A percentile compares a stretch with the other conserved stretches of the same genome.
These are phyloP conservation scores for Aspergillus asperescens DNA, from an alignment of 495 filamentous ascomycete genomes.

Conservation along the genomic window DNA sequence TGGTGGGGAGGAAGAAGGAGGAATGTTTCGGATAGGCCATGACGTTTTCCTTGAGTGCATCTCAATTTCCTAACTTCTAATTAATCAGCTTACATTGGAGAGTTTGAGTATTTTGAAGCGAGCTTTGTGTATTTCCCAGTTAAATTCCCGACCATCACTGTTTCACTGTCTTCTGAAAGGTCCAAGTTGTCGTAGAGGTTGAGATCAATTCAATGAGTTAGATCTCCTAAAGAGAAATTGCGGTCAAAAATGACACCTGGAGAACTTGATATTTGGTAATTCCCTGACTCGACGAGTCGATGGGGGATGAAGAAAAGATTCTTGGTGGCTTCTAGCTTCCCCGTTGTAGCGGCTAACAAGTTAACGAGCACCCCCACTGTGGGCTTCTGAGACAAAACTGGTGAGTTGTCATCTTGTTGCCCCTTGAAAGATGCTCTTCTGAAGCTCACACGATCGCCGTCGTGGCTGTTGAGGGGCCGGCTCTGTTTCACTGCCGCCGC, in stretches of 20 bases:
- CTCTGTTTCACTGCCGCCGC: slow-evolving; percentile 24
- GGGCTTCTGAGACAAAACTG: neutral
- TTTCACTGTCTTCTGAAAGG: neutral
- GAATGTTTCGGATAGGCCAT: slow-evolving; percentile 35
- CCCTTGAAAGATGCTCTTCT: neutral
- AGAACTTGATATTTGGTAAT: too few species aligned
- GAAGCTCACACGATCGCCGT: slow-evolving; percentile 10
- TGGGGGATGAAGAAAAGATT: slow-evolving; percentile 9
- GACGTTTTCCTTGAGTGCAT: slow-evolving; percentile 25
- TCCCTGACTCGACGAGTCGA: too few species aligned
- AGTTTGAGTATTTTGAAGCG: slow-evolving; percentile 27
- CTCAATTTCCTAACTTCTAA: slow-evolving; percentile 27
- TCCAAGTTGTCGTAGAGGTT: neutral
- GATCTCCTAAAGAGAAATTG: neutral
- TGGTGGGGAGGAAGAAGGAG: slow-evolving; percentile 27
- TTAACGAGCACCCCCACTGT: slow-evolving; percentile 10
- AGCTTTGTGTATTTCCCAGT: slow-evolving; percentile 18
- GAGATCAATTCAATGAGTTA: neutral
- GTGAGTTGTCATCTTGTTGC: neutral
- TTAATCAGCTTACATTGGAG: slow-evolving; percentile 25
- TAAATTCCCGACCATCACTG: slow-evolving; percentile 26
- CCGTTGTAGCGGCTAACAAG: slow-evolving; percentile 14
- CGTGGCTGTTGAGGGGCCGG: neutral
- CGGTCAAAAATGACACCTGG: neutral
- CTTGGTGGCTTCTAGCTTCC: slow-evolving; percentile 25